These are phyloP conservation scores for Nematodospora valgi DNA, from an alignment of 805 yeast genomes.

Conservation along the genomic window DNA sequence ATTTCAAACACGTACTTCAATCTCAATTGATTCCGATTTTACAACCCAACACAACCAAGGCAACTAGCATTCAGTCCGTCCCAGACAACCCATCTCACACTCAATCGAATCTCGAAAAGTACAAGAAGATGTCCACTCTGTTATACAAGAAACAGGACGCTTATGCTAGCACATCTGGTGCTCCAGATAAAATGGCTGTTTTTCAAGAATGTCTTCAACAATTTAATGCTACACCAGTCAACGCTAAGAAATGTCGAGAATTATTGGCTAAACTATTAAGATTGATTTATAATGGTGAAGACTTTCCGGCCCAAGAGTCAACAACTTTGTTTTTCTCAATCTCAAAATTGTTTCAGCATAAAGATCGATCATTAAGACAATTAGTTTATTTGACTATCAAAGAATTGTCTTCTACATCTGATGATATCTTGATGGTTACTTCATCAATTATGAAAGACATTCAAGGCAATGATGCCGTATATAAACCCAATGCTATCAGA, in stretches of 20 bases:
- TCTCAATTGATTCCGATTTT: too few relatives aligned
- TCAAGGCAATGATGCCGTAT: slow-evolving; percentile 80
- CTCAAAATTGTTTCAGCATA: slow-evolving; percentile 92
- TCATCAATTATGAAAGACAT: slow-evolving; percentile 98
- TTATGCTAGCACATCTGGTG: slow-evolving; percentile 46
- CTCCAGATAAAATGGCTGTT: slow-evolving; percentile 95
- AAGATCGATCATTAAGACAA: slow-evolving; percentile 83
- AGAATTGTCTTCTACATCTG: slow-evolving; percentile 81
- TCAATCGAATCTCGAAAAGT: too few relatives aligned
- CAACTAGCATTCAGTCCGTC: too few relatives aligned
- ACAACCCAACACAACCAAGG: too few relatives aligned
- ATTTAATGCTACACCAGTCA: slow-evolving; percentile 87
- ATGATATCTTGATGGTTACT: slow-evolving; percentile 96
- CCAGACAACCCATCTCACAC: too few relatives aligned
- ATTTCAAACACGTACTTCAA: too few relatives aligned
- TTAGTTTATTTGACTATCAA: slow-evolving; percentile 91
- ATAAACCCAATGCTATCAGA: slow-evolving; percentile 93
- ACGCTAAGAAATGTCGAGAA: slow-evolving; percentile 80
- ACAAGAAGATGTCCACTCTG: slow-evolving; percentile 65
- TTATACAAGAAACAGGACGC: slow-evolving; percentile 84
- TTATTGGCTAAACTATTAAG: slow-evolving; percentile 80
- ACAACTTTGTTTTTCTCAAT: slow-evolving; percentile 91
- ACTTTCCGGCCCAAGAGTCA: slow-evolving; percentile 84
- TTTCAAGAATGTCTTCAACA: slow-evolving; percentile 92
- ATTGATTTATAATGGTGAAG: slow-evolving; percentile 80